A percentile compares a stretch with the other conserved stretches of the same genome.
phyloP scores from a whole-genome alignment of 2,329 filamentous ascomycete genomes.

The Fusarium illudens region DNA sequence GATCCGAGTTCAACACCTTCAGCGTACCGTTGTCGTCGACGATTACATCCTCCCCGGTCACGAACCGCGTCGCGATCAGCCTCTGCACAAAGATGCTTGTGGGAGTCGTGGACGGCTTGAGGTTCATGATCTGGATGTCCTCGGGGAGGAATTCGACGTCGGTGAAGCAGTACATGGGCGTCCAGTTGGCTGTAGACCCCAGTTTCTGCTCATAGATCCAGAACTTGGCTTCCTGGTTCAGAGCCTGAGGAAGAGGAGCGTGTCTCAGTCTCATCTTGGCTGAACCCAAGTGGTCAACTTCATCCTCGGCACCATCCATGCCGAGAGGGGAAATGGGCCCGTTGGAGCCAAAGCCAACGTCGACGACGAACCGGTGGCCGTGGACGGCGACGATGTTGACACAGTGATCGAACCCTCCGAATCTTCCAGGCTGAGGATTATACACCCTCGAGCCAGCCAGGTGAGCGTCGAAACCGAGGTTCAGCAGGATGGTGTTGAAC shows the following conservation, averaged over 20 bases:
- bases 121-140: constrained; percentile 60
- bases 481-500: constrained; percentile 58
- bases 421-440: constrained; percentile 12
- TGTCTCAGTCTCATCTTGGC: constrained; percentile 55
- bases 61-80: constrained; percentile 47
- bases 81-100: constrained; percentile 50
- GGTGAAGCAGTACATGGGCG: constrained; percentile 60
- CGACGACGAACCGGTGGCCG: constrained; percentile 58
- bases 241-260: constrained; percentile 44
- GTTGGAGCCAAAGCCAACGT: constrained; percentile 69
- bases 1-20: constrained; percentile 38
- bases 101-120: constrained; percentile 46
- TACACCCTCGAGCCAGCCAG: constrained; percentile 57
- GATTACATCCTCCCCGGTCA: constrained; percentile 50
- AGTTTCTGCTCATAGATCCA: constrained; percentile 50
- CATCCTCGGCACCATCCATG: constrained; percentile 31
- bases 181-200: constrained; percentile 49
- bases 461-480: constrained; percentile 59
- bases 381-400: constrained; percentile 66
- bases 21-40: constrained; percentile 46
- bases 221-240: constrained; percentile 45
- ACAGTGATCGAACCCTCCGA: constrained; percentile 57
- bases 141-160: constrained; percentile 57
- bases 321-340: constrained; percentile 46
- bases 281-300: constrained; percentile 52